Conservation (phyloP, 495 filamentous ascomycete species). For the Daldinia concentrica region DNA sequence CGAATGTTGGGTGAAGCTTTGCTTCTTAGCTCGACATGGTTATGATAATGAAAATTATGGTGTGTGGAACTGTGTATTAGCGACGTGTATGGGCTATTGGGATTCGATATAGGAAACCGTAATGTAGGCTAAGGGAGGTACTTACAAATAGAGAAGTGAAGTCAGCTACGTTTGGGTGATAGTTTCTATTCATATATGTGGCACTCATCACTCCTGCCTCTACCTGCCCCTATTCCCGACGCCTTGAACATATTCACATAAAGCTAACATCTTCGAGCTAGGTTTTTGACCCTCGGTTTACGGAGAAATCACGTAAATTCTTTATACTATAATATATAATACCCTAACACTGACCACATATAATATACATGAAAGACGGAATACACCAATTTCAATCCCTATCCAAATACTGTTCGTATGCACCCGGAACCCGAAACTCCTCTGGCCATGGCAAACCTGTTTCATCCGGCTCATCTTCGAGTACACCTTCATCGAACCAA, state of each 20-base stretch:
- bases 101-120: background rate
- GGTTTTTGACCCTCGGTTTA: background rate
- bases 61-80: background rate
- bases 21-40: background rate
- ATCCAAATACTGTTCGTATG: constrained; percentile 1
- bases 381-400: background rate
- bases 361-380: background rate
- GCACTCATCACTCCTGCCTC: constrained; percentile 11
- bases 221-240: constrained; percentile 1
- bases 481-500: constrained; percentile 34
- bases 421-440: constrained; percentile 15
- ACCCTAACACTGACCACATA: background rate
- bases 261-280: background rate
- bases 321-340: background rate
- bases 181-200: background rate
- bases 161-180: background rate
- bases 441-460: background rate
- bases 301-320: background rate
- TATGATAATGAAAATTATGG: background rate
- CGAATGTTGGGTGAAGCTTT: background rate
- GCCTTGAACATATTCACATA: background rate
- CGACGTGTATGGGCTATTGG: background rate
- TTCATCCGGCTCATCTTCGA: constrained; percentile 5
- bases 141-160: background rate
- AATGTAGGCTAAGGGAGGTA: background rate